phyloP scores from a whole-genome alignment of 106 monocot genomes.

The Dendrobium nobile region DNA sequence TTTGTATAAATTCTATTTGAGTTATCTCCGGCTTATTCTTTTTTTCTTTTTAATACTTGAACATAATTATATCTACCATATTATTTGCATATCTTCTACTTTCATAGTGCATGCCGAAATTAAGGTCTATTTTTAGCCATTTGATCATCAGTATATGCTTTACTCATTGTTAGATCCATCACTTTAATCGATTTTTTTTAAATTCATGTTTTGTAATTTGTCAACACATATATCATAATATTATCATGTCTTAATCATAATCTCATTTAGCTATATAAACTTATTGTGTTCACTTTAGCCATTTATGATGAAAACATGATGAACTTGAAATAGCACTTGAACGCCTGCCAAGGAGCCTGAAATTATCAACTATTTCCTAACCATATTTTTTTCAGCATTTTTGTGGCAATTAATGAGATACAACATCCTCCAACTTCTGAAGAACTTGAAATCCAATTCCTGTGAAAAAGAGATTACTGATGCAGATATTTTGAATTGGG shows the following conservation, averaged over 20 bases:
- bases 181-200: neutral
- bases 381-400: slow-evolving; percentile 30
- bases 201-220: neutral
- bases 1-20: too few species aligned
- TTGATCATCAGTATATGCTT: neutral
- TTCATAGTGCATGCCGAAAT: neutral
- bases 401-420: slow-evolving; percentile 68
- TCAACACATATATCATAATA: neutral
- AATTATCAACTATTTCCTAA: neutral
- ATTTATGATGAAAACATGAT: neutral
- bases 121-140: neutral
- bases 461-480: slow-evolving; percentile 52
- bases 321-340: neutral
- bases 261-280: neutral
- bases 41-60: too few species aligned
- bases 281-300: neutral
- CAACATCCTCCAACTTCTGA: slow-evolving; percentile 64
- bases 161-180: neutral
- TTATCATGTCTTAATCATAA: neutral
- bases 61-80: too few species aligned
- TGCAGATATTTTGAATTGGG: slow-evolving; percentile 58
- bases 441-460: slow-evolving; percentile 48
- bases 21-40: too few species aligned
- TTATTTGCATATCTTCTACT: neutral
- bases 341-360: neutral